Conservation (phyloP, 305 asterid species). For the Fraxinus xanthoxyloides region DNA sequence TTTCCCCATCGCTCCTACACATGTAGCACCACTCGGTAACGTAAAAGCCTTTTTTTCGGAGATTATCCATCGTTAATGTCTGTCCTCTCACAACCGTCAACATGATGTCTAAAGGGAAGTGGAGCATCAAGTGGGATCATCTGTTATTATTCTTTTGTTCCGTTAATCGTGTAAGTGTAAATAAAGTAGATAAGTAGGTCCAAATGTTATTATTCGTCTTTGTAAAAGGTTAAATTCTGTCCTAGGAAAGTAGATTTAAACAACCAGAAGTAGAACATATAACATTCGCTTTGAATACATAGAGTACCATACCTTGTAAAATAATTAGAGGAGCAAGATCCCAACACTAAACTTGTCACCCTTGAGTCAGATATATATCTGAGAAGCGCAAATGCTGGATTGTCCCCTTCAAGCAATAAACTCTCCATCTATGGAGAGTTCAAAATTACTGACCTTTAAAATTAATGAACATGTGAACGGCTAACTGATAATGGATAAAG, state of each 20-base stretch:
- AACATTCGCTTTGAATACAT: neutral
- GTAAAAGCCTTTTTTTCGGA: no score
- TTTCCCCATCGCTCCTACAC: no score
- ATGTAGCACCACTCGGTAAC: no score
- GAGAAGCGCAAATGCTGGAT: slow-evolving; percentile 63
- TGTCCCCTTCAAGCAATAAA: slow-evolving; percentile 73
- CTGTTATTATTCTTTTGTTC: neutral
- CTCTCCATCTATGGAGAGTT: slow-evolving; percentile 52
- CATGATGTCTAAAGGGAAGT: neutral
- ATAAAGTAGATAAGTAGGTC: neutral
- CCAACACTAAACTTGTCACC: slow-evolving; percentile 59
- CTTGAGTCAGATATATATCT: slow-evolving; percentile 55
- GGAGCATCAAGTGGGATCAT: neutral
- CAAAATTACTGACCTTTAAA: slow-evolving; percentile 13
- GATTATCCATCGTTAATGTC: no score
- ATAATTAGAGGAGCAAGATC: slow-evolving; percentile 59
- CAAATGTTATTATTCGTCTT: neutral
- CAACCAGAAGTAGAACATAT: neutral
- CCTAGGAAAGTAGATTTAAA: neutral
- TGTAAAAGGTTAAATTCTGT: neutral
- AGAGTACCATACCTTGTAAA: slow-evolving; percentile 50
- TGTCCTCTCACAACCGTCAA: no score
- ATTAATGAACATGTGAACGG: slow-evolving; percentile 16
- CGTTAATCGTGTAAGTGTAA: neutral
- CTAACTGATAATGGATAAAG: slow-evolving; percentile 14